Evolutionary conservation across 208 protist species (phyloP).

Genomic region (Acanthamoeba comandoni): DNA sequence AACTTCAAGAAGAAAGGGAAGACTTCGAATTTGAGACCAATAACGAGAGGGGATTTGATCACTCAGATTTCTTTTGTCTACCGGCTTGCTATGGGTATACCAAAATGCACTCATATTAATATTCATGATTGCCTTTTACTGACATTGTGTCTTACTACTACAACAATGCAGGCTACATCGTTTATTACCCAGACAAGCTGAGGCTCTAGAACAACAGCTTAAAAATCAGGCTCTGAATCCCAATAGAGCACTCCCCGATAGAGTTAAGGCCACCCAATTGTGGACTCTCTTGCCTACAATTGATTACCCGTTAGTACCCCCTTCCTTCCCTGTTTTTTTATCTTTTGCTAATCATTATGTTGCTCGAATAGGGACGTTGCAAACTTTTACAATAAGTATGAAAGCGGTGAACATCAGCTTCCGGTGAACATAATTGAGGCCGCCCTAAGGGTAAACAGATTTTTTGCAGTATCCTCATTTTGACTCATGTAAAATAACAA

Average conservation of each 20-base stretch:
- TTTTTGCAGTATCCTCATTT: no score
- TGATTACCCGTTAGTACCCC: no score
- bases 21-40: background rate
- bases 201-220: background rate
- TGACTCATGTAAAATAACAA: no score
- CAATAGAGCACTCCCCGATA: background rate
- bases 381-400: background rate
- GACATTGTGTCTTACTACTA: no score
- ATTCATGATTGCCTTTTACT: no score
- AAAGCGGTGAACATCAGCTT: background rate
- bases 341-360: no score
- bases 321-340: no score
- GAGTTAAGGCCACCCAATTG: constrained; percentile 1
- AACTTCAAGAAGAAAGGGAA: constrained; percentile 1
- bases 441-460: background rate
- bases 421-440: background rate
- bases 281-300: background rate
- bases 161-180: no score
- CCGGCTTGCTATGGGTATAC: background rate
- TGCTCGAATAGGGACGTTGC: background rate
- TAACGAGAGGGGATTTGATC: background rate
- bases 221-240: background rate
- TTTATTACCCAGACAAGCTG: background rate
- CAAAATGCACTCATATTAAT: no score
- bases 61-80: background rate